A percentile compares a stretch with the other conserved stretches of the same genome.
Conservation (phyloP, 768 basidiomycete species). For the Baorangia bicolor region DNA sequence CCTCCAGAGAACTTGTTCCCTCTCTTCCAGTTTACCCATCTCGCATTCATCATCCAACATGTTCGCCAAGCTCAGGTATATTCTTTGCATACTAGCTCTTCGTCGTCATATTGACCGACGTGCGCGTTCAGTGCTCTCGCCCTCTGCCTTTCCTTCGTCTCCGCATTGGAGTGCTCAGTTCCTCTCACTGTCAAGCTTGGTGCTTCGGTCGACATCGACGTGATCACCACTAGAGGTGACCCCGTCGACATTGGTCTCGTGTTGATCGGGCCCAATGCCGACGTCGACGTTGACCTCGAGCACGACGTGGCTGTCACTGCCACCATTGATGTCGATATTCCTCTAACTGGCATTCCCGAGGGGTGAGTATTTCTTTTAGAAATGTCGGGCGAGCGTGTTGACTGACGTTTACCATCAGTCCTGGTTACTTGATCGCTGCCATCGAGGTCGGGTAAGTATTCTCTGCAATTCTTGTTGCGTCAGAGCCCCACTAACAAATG, state of each 20-base stretch:
- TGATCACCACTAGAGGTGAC: not conserved
- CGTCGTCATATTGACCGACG: not conserved
- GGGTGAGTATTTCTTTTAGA: not conserved
- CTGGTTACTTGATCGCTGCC: not conserved
- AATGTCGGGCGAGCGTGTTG: not conserved
- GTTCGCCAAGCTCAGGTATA: slow-evolving; percentile 3
- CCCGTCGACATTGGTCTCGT: not conserved
- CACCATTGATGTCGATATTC: not conserved
- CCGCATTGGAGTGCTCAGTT: no score
- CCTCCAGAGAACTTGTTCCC: not conserved
- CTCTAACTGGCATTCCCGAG: not conserved
- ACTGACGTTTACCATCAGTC: not conserved
- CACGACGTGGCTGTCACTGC: not conserved
- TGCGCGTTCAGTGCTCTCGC: not conserved
- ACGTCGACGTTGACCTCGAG: not conserved
- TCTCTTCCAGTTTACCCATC: not conserved
- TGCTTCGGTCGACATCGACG: not conserved
- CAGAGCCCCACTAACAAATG: not conserved
- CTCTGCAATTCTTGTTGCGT: no score
- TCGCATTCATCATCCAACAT: not conserved
- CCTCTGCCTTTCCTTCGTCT: not conserved
- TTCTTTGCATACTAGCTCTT: not conserved
- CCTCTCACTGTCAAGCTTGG: not conserved
- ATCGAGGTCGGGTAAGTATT: not conserved
- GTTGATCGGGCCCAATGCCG: not conserved